These are phyloP conservation scores for Phlebopus sp. DNA, from an alignment of 1,284 basidiomycete species.

Conservation along the genomic window DNA sequence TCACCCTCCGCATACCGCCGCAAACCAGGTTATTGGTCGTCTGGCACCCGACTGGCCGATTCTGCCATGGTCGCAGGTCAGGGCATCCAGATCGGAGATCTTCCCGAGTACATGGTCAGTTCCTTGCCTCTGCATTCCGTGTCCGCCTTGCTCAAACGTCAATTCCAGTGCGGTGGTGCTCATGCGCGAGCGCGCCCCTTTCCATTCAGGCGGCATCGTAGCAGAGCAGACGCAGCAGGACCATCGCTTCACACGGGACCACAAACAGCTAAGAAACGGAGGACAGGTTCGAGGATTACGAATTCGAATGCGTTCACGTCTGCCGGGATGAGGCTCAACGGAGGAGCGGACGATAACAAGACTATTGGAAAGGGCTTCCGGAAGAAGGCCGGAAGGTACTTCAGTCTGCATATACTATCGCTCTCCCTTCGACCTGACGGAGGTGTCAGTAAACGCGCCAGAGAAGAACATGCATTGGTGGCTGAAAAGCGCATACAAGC, in stretches of 20 bases:
- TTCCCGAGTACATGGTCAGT: slow-evolving; percentile 72
- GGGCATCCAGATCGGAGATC: slow-evolving; percentile 49
- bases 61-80: slow-evolving; percentile 52
- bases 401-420: slow-evolving; percentile 1
- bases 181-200: slow-evolving; percentile 57
- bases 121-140: slow-evolving; percentile 2
- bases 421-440: slow-evolving; percentile 1
- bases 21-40: slow-evolving; percentile 71
- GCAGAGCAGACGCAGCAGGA: slow-evolving; percentile 39
- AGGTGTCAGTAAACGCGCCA: slow-evolving; percentile 61
- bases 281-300: slow-evolving; percentile 64
- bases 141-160: slow-evolving; percentile 6
- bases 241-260: slow-evolving; percentile 56
- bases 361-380: slow-evolving; percentile 59
- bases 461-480: slow-evolving; percentile 72
- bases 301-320: slow-evolving; percentile 58
- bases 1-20: slow-evolving; percentile 2
- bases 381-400: slow-evolving; percentile 66
- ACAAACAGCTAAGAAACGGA: slow-evolving; percentile 63
- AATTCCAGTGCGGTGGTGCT: slow-evolving; percentile 72
- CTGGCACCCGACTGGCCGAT: slow-evolving; percentile 65
- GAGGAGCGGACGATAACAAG: slow-evolving; percentile 37
- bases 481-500: slow-evolving; percentile 56
- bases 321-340: slow-evolving; percentile 51
- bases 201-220: slow-evolving; percentile 38